A percentile compares a stretch with the other conserved stretches of the same genome.
phyloP scores from a whole-genome alignment of 345 rosid genomes.

The Geranium brycei region DNA sequence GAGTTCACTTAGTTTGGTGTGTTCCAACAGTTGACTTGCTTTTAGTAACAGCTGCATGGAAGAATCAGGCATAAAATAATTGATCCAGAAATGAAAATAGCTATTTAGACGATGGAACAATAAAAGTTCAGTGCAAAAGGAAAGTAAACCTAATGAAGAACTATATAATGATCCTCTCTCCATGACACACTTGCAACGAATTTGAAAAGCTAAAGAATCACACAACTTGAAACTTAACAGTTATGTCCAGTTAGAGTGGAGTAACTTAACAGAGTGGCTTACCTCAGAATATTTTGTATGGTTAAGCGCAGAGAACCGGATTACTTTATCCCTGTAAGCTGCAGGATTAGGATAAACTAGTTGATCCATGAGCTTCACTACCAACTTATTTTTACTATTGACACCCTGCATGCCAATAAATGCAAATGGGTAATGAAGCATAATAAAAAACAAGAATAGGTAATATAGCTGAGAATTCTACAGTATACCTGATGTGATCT shows the following conservation, averaged over 20 bases:
- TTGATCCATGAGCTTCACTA: constrained; percentile 90
- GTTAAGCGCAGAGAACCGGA: constrained; percentile 79
- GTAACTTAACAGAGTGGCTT: constrained; percentile 11
- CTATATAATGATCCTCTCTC: too few relatives aligned
- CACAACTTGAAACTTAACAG: not conserved
- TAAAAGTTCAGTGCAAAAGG: too few relatives aligned
- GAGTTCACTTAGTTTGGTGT: constrained; percentile 94
- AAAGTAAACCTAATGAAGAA: too few relatives aligned
- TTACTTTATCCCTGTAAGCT: constrained; percentile 85
- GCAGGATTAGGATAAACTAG: constrained; percentile 99
- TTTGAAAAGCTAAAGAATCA: not conserved
- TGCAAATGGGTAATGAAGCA: not conserved
- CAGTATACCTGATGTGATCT: constrained; percentile 88
- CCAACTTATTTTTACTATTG: constrained; percentile 79
- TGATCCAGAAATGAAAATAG: too few relatives aligned
- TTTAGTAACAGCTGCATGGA: constrained; percentile 64
- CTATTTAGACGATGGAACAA: too few relatives aligned
- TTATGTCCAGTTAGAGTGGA: constrained; percentile 4
- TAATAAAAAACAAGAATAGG: constrained; percentile 2
- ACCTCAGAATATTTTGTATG: constrained; percentile 98
- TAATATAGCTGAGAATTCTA: not conserved
- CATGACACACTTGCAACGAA: too few relatives aligned
- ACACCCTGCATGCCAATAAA: constrained; percentile 50
- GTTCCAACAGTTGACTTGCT: constrained; percentile 94
- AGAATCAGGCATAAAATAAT: not conserved